Evolutionary conservation across 2,329 filamentous ascomycete genomes (phyloP).

Genomic region (Davidsoniella virescens): DNA sequence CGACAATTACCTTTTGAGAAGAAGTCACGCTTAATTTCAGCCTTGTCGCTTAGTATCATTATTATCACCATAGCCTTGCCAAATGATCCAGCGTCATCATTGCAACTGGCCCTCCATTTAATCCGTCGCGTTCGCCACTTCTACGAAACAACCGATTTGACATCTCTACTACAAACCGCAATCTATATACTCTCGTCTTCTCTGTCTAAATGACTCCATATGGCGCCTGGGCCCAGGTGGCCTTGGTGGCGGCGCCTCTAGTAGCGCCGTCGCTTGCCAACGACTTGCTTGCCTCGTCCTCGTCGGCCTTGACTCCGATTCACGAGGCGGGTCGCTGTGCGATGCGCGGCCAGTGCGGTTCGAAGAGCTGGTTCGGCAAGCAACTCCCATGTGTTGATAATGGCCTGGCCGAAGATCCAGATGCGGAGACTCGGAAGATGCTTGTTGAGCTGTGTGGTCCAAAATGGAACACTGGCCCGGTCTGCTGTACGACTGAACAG

Average conservation of each 20-base stretch:
- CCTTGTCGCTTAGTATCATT: too few species aligned
- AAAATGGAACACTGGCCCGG: conserved; percentile 67
- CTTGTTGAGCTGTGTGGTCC: conserved; percentile 73
- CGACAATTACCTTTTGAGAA: too few species aligned
- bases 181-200: too few species aligned
- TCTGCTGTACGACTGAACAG: conserved; percentile 76
- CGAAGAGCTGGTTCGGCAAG: conserved; percentile 76
- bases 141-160: too few species aligned
- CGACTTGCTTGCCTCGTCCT: conserved; percentile 10
- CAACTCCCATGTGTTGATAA: conserved; percentile 90
- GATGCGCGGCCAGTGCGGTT: conserved; percentile 80
- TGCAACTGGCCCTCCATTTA: too few species aligned
- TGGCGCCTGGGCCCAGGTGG: neutral
- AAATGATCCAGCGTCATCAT: too few species aligned
- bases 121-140: too few species aligned
- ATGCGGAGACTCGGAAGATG: conserved; percentile 54
- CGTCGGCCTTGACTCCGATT: conserved; percentile 30
- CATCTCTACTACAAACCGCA: too few species aligned
- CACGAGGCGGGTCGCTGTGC: conserved; percentile 83
- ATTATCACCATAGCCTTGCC: too few species aligned
- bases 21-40: too few species aligned
- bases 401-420: conserved; percentile 58
- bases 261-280: conserved; percentile 11
- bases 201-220: neutral
- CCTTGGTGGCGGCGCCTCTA: neutral